Evolutionary conservation across 768 basidiomycete genomes (phyloP), one percentile per base, ranked within the genome.

Genomic region (Mycena belliarum): DNA sequence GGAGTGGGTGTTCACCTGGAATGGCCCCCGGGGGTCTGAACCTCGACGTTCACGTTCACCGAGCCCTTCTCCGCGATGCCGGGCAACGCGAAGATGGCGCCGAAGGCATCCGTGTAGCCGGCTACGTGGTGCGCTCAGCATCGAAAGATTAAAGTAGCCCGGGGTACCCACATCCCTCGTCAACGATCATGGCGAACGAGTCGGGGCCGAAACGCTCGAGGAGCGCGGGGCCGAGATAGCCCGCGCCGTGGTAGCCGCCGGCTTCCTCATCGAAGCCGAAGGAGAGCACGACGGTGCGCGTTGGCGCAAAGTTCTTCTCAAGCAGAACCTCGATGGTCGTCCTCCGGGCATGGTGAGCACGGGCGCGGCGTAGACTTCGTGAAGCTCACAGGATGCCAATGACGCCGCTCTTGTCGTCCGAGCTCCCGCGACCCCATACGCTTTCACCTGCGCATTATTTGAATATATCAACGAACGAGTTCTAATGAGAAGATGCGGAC

Each of bases 341-440:
- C 32, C 54, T 55, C 7, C 29, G 7, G 29, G 29, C 29, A 12
- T 12, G 29, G 29, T 32, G 7, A 32, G 29, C 29, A 32, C 12
- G 29, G 29, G 26, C 26, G n/a, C n/a, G n/a, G n/a, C n/a, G n/a
- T n/a, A n/a, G n/a, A n/a, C n/a, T n/a, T n/a, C n/a, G n/a, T n/a
- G n/a, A n/a, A n/a, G 61, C 73, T 43, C 66, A 87, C 87, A 88
- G 70, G 66, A 82, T 82, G n/a, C 82, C 81, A 53, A 89, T 83
- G 37, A 89, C 67, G 23, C 83, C 85, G 47, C 80, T 82, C 75
- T 93, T 93, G 72, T 90, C 88, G 64, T 93, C 90, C 4, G 74
- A 73, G 48, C 82, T 79, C 38, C 91, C 91, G 18, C 91, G 79
- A 7, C 91, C 91, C 89, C 89, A 92, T 15, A 93, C 75, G 62